These are phyloP conservation scores for Blastobotrys raffinosifermentans DNA, from an alignment of 1,139 yeast species.

Conservation along the genomic window DNA sequence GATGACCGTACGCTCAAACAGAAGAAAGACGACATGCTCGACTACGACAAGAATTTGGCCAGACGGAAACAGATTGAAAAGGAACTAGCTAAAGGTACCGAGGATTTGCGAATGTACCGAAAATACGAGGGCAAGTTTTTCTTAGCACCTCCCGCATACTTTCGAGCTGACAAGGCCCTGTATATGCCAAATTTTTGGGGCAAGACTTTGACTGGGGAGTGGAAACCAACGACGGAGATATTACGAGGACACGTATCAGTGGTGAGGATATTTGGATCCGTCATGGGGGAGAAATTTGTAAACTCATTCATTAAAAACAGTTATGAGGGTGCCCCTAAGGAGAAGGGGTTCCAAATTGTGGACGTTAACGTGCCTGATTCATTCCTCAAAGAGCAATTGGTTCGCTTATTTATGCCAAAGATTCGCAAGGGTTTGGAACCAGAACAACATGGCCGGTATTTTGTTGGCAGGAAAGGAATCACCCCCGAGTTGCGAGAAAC, in stretches of 20 bases:
- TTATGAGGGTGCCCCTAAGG: conserved; percentile 35
- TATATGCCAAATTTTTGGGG: conserved; percentile 84
- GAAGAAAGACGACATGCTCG: conserved; percentile 40
- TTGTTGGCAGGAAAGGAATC: conserved; percentile 58
- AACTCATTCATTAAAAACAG: conserved; percentile 43
- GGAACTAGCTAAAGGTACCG: conserved; percentile 80
- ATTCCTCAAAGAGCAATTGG: conserved; percentile 57
- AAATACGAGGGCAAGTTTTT: conserved; percentile 83
- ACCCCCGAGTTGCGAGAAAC: conserved; percentile 54
- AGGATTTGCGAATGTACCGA: conserved; percentile 71
- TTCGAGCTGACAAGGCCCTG: conserved; percentile 65
- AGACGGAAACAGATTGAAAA: conserved; percentile 41
- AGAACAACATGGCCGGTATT: conserved; percentile 51
- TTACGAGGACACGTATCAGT: conserved; percentile 54
- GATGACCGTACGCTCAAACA: conserved; percentile 36
- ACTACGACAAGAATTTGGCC: conserved; percentile 37
- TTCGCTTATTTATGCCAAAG: conserved; percentile 42
- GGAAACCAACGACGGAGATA: conserved; percentile 39
- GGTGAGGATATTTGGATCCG: conserved; percentile 60
- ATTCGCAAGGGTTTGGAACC: conserved; percentile 40
- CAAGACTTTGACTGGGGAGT: conserved; percentile 44
- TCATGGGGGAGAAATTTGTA: conserved; percentile 61
- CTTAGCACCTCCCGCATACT: conserved; percentile 69
- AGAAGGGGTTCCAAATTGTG: conserved; percentile 53
- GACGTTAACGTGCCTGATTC: conserved; percentile 73